A percentile compares a stretch with the other conserved stretches of the same genome.
Evolutionary conservation across 208 protist species (phyloP).

Genomic region (Trypanosoma congolense): DNA sequence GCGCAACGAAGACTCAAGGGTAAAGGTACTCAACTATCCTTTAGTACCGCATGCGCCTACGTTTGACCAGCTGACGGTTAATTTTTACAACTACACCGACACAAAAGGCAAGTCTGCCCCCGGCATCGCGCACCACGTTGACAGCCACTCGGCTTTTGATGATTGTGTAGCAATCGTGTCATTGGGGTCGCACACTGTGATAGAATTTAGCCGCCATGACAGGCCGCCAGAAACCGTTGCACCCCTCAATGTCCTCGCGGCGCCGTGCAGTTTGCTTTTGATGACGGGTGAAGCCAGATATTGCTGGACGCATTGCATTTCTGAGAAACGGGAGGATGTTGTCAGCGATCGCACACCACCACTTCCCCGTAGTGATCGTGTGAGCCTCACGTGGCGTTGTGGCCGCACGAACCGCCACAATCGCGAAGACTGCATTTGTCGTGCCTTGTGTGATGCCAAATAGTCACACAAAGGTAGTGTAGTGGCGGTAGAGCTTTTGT

Average conservation of each 20-base stretch:
- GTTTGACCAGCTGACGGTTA: slow-evolving; percentile 78
- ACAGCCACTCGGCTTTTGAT: slow-evolving; percentile 59
- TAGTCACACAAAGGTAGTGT: slow-evolving; percentile 14
- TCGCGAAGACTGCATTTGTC: slow-evolving; percentile 40
- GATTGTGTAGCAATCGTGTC: slow-evolving; percentile 61
- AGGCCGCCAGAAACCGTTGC: slow-evolving; percentile 20
- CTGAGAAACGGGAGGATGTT: slow-evolving; percentile 61
- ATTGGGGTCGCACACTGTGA: slow-evolving; percentile 76
- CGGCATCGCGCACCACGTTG: slow-evolving; percentile 74
- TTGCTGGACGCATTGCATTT: slow-evolving; percentile 74
- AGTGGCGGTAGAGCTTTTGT: too few relatives aligned
- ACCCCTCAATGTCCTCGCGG: slow-evolving; percentile 39
- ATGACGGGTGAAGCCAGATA: slow-evolving; percentile 67
- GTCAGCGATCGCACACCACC: slow-evolving; percentile 48
- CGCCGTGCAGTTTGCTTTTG: slow-evolving; percentile 52
- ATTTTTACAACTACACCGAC: slow-evolving; percentile 73
- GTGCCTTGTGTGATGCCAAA: slow-evolving; percentile 57
- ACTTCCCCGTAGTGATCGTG: slow-evolving; percentile 32
- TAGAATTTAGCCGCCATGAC: slow-evolving; percentile 64
- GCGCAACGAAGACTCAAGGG: slow-evolving; percentile 30
- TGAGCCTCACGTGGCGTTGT: slow-evolving; percentile 76
- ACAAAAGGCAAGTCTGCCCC: slow-evolving; percentile 16
- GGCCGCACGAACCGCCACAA: slow-evolving; percentile 34
- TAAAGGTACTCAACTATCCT: slow-evolving; percentile 29
- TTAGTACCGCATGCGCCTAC: neutral